phyloP scores from a whole-genome alignment of 768 basidiomycete genomes.

The Kwoniella sp. region DNA sequence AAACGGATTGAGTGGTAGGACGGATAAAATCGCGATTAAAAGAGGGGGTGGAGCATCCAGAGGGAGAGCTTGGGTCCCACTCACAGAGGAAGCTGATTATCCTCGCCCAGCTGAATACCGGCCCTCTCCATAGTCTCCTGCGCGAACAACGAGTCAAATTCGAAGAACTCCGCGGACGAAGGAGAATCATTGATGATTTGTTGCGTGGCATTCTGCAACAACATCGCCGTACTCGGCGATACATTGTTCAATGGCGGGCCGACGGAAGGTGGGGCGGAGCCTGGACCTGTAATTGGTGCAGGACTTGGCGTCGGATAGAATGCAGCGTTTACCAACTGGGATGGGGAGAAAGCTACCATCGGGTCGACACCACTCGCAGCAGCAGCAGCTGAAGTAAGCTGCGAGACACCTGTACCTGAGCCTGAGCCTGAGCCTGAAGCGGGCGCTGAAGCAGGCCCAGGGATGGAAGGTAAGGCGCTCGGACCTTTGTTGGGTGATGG shows the following conservation, averaged over 20 bases:
- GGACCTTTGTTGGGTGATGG: conserved; percentile 42
- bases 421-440: neutral
- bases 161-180: conserved; percentile 42
- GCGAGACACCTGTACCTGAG: too few relatives aligned
- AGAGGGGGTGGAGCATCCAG: too few relatives aligned
- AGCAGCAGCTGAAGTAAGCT: too few relatives aligned
- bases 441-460: neutral
- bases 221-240: conserved; percentile 27
- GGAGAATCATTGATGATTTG: conserved; percentile 50
- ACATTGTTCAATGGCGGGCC: conserved; percentile 12
- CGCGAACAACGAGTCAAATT: conserved; percentile 53
- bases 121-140: conserved; percentile 50
- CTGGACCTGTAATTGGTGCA: neutral
- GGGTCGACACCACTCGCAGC: neutral
- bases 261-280: conserved; percentile 16
- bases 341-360: conserved; percentile 37
- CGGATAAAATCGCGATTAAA: too few relatives aligned
- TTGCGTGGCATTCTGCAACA: conserved; percentile 25
- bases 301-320: conserved; percentile 32
- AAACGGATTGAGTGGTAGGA: too few relatives aligned
- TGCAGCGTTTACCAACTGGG: conserved; percentile 41
- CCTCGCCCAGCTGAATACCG: conserved; percentile 45
- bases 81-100: conserved; percentile 52
- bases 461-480: conserved; percentile 19
- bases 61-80: too few relatives aligned